Percentiles rank a stretch among this genome's conserved stretches.
phyloP scores from a whole-genome alignment of 768 basidiomycete genomes.

The Neoboletus brunneissimus region DNA sequence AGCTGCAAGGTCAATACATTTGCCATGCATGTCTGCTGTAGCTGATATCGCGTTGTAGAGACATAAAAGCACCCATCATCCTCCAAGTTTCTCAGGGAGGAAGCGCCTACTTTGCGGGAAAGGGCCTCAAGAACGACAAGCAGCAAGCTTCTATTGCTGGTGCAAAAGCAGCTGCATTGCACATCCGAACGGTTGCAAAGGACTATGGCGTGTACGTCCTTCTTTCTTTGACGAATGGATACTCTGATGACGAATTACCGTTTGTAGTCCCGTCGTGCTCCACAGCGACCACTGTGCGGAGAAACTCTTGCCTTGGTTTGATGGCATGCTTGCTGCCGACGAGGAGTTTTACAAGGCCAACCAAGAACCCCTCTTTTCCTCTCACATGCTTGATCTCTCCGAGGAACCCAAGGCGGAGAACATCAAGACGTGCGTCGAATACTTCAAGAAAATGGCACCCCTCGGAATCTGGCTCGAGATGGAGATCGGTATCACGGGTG shows the following conservation, averaged over 20 bases:
- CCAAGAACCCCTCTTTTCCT: slow-evolving; percentile 86
- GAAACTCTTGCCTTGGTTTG: slow-evolving; percentile 98
- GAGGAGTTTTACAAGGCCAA: slow-evolving; percentile 90
- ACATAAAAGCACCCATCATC: slow-evolving; percentile 97
- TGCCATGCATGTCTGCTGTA: slow-evolving; percentile 2
- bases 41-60: slow-evolving; percentile 44
- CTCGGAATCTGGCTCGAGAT: slow-evolving; percentile 98
- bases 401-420: slow-evolving; percentile 92
- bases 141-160: slow-evolving; percentile 95
- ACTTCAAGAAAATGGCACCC: slow-evolving; percentile 93
- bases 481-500: slow-evolving; percentile 99
- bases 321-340: slow-evolving; percentile 97
- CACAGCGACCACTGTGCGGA: slow-evolving; percentile 99
- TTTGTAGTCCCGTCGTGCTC: slow-evolving; percentile 82
- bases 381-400: slow-evolving; percentile 98
- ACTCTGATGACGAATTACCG: not conserved
- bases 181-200: slow-evolving; percentile 84
- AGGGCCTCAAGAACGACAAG: slow-evolving; percentile 91
- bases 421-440: slow-evolving; percentile 89
- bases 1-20: slow-evolving; percentile 70
- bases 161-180: slow-evolving; percentile 88
- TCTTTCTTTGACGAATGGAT: not conserved
- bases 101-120: slow-evolving; percentile 93
- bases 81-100: slow-evolving; percentile 98
- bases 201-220: slow-evolving; percentile 84